phyloP scores from a whole-genome alignment of 257 asterid species.

The Misopates orontium region DNA sequence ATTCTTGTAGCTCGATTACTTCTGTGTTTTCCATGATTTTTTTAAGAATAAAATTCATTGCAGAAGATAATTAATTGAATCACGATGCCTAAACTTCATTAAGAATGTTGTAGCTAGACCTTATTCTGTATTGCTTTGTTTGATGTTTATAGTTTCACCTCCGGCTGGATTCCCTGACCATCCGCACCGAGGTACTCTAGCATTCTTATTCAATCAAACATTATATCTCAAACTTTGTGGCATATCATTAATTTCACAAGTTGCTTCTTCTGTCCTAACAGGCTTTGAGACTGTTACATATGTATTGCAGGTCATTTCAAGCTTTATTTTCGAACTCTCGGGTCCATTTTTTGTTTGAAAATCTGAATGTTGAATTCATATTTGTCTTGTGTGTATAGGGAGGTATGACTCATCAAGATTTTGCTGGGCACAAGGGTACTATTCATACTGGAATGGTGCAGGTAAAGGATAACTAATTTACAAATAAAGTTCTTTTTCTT shows the following conservation, averaged over 20 bases:
- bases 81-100: not conserved
- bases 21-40: conserved; percentile 14
- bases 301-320: conserved; percentile 56
- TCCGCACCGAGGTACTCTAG: conserved; percentile 87
- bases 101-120: not conserved
- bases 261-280: conserved; percentile 25
- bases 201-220: not conserved
- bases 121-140: not conserved
- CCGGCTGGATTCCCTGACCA: conserved; percentile 99
- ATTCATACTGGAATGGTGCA: conserved; percentile 86
- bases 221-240: not conserved
- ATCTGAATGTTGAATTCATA: conserved; percentile 7
- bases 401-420: conserved; percentile 85
- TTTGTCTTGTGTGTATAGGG: conserved; percentile 48
- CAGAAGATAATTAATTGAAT: not conserved
- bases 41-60: not conserved
- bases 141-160: conserved; percentile 75
- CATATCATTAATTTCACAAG: conserved; percentile 5
- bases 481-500: not conserved
- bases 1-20: not conserved
- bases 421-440: conserved; percentile 87
- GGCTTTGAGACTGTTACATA: conserved; percentile 98
- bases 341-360: not conserved
- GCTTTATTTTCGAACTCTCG: not conserved
- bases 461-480: conserved; percentile 46